Percentiles rank a stretch among this genome's conserved stretches.
Conservation (phyloP, 2,329 filamentous ascomycete genomes). For the Colletotrichum incanum region DNA sequence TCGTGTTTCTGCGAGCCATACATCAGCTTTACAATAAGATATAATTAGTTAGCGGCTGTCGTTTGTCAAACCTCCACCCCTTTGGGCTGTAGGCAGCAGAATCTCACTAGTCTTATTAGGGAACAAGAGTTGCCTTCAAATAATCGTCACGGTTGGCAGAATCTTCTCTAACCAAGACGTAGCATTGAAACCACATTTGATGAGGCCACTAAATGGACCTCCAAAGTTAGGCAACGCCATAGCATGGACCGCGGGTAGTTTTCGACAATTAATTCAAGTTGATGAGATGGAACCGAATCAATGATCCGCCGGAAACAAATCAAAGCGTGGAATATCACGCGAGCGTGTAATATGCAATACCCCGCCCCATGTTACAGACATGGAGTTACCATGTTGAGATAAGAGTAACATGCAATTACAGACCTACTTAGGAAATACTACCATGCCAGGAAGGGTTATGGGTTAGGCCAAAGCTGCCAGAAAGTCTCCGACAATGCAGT, state of each 20-base stretch:
- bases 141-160: neutral
- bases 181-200: neutral
- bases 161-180: neutral
- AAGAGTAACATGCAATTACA: neutral
- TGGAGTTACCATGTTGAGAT: neutral
- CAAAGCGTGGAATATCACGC: too few species aligned
- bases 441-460: neutral
- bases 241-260: neutral
- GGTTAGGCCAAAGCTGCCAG: neutral
- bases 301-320: too few species aligned
- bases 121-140: neutral
- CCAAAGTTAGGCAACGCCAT: neutral
- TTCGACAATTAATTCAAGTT: neutral
- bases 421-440: too few species aligned
- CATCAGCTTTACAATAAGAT: neutral
- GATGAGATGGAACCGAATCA: neutral
- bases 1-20: neutral
- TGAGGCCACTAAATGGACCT: neutral
- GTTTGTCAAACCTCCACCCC: neutral
- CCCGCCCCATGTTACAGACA: neutral
- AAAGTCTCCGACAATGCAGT: neutral
- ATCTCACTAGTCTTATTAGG: neutral
- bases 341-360: too few species aligned
- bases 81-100: neutral
- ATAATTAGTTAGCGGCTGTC: neutral